Evolutionary conservation across 177 flowering plant species (phyloP).

Genomic region (Vitis hybrid): DNA sequence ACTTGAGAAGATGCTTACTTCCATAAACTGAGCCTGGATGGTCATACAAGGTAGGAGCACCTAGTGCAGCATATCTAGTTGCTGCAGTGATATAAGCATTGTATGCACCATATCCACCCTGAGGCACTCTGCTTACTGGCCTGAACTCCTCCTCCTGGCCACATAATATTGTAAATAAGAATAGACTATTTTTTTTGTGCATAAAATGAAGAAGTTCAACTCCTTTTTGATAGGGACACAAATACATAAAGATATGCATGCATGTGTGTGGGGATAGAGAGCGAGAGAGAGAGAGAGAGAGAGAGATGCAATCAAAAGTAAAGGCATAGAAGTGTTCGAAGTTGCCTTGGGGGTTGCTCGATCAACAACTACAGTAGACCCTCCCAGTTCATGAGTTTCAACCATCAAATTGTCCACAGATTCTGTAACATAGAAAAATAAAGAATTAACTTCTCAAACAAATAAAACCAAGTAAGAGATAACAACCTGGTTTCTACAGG

Average conservation of each 20-base stretch:
- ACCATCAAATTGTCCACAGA: slow-evolving; percentile 90
- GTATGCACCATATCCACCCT: slow-evolving; percentile 99
- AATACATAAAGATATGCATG: background rate
- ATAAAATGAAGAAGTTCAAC: background rate
- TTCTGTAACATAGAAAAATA: slow-evolving; percentile 44
- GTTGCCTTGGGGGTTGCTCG: slow-evolving; percentile 97
- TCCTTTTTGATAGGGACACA: background rate
- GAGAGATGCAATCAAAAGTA: background rate
- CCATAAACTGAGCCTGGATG: slow-evolving; percentile 77
- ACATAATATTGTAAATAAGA: background rate
- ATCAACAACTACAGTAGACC: slow-evolving; percentile 88
- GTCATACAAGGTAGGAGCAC: slow-evolving; percentile 96
- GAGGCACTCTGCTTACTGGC: slow-evolving; percentile 59
- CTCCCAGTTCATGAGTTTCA: slow-evolving; percentile 96
- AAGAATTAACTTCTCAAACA: background rate
- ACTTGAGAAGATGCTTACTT: slow-evolving; percentile 50
- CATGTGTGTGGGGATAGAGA: background rate
- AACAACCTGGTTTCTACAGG: background rate
- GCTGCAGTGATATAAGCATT: slow-evolving; percentile 94
- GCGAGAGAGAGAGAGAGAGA: background rate
- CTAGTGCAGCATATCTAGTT: slow-evolving; percentile 93
- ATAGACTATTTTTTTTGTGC: background rate
- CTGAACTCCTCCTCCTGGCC: slow-evolving; percentile 83
- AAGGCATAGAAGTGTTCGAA: background rate
- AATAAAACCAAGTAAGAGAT: background rate